Base-by-base conservation (phyloP, 139 green algal genomes). In the Coelastrella sp. region DNA sequence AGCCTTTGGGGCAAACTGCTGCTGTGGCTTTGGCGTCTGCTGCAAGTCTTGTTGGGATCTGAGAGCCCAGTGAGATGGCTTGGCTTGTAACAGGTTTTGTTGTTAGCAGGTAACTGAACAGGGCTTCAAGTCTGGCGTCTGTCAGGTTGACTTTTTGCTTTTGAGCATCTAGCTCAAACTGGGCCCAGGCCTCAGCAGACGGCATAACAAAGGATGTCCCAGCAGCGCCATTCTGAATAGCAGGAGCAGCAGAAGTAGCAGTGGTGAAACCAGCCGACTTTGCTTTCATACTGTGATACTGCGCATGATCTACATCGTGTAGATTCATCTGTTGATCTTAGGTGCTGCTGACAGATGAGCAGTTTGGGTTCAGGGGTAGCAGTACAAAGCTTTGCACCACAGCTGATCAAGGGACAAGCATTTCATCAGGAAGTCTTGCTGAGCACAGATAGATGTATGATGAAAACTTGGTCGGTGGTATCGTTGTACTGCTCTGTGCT, bases 81-180 rank as follows among this genome's bases (percentile, higher is more conserved):
- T 67, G 40, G 9, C 35, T 71, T 15, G 57, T 50, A 23, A 86
- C 34, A 5, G 62, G 50, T 9, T 38, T 15, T 0, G 19, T 15
- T 6, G 82, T 76, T 25, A 48, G 69, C 32, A 87, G 69, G 82
- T 87, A 87, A n/a, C 51, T 72, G 37, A 87, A 75, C 17, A 87
- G 71, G 2, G 40, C 41, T 5, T 82, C 40, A 38, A 82, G 37
- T 51, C 63, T 74, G 5, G 51, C 82, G 34, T 74, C 27, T 37
- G 82, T 82, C 25, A 87, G 25, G 7, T 72, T 87, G 25, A 66
- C 43, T 19, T 77, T 82, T 35, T 81, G 45, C 27, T 66, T 59
- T 4, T 34, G 1, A 21, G 67, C 67, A 23, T 86, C 80, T 17
- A 48, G 45, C 67, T 80, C 57, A 41, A 87, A 68, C 41, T 71